Evolutionary conservation across 192 early-diverging fungal genomes (phyloP), one percentile per base, ranked within the genome.

Genomic region (Coemansia sp.): DNA sequence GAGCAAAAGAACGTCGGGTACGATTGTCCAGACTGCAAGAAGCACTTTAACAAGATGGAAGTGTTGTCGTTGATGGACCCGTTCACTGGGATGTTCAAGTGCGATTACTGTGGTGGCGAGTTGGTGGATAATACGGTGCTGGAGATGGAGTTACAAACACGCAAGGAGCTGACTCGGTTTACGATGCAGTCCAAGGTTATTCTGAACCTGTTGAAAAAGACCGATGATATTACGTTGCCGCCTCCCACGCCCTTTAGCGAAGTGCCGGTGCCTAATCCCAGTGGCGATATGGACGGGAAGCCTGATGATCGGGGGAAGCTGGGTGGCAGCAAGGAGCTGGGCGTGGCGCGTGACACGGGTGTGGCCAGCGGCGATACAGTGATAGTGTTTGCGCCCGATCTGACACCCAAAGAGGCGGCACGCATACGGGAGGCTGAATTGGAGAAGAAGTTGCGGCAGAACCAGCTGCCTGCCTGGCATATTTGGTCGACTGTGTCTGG

Each of bases 401-500:
- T 89, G 63, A 68, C 78, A 14, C 42, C 76, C 19, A 89, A 90
- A 57, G 89, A 90, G 46, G 86, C 88, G 0, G 84, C 88, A 53
- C 84, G 85, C 36, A 81, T 85, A n/a, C 87, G 87, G 63, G 85
- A 89, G 60, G 71, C 76, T 2, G 90, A 91, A 62, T 84, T 88
- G 1, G 87, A 87, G 50, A 86, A 89, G 71, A 91, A 89, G 61
- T 74, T 85, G 73, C 86, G 86, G 46, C 90, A 92, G 72, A 93
- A 93, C 64, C 90, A 88, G 21, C 78, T 93, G 39, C 92, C 92
- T 17, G 86, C 87, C 29, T 93, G 92, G 92, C 92, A 93, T 71
- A 86, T 87, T 31, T 89, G 88, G 64, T 89, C 87, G 63, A 91
- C 91, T 1, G 88, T 93, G 0, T 90, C 90, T 8, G 86, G 87